Evolutionary conservation across 805 yeast species (phyloP).

Genomic region (Sporopachydermia lactativora): DNA sequence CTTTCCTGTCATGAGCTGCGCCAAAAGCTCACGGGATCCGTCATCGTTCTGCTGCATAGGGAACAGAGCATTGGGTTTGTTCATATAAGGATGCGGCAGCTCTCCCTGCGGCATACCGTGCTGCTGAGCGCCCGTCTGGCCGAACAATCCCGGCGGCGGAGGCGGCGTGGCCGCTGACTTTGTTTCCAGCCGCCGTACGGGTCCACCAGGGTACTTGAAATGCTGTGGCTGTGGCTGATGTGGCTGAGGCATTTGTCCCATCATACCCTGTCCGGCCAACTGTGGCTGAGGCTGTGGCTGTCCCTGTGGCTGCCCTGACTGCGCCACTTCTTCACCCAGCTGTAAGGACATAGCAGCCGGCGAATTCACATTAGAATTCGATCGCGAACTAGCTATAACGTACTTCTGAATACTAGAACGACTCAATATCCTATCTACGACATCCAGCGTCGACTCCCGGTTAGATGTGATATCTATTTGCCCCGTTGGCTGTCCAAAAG

Average conservation of each 20-base stretch:
- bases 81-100: constrained; percentile 70
- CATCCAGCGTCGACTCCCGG: constrained; percentile 4
- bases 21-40: background rate
- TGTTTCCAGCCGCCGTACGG: constrained; percentile 8
- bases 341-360: constrained; percentile 1
- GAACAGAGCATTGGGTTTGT: constrained; percentile 13
- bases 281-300: constrained; percentile 1
- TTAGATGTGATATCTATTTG: constrained; percentile 3
- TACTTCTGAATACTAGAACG: background rate
- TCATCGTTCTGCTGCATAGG: background rate
- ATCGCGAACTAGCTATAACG: background rate
- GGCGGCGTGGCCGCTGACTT: constrained; percentile 25
- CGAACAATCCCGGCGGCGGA: constrained; percentile 60
- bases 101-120: constrained; percentile 47
- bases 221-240: constrained; percentile 16
- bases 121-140: constrained; percentile 10
- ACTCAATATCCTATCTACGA: constrained; percentile 2
- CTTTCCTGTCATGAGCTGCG: background rate
- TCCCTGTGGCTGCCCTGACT: background rate
- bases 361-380: background rate
- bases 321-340: background rate
- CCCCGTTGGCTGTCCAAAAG: constrained; percentile 12
- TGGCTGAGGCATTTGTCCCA: constrained; percentile 16
- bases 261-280: constrained; percentile 2
- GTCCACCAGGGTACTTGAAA: constrained; percentile 14